A percentile compares a stretch with the other conserved stretches of the same genome.
phyloP scores from a whole-genome alignment of 148 eudicot genomes.

The Fallopia convolvulus region DNA sequence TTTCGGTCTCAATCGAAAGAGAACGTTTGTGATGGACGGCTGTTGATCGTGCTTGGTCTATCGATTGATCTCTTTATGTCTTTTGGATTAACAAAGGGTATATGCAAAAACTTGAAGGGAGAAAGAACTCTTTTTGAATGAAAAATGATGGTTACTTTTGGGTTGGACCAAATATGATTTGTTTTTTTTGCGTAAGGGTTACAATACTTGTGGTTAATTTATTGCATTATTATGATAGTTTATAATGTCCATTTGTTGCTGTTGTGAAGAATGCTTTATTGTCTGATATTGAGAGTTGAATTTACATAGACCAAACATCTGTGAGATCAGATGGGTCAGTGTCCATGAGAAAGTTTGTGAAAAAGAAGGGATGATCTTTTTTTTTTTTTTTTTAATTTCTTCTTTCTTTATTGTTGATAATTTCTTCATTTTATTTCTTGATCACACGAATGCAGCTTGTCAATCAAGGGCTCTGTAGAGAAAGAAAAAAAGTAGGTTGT shows the following conservation, averaged over 20 bases:
- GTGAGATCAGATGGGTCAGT: constrained; percentile 7
- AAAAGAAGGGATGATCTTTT: not conserved
- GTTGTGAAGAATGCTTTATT: not conserved
- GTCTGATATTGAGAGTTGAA: constrained; percentile 9
- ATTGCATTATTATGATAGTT: not conserved
- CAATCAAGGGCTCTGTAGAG: not conserved
- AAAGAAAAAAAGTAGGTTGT: not conserved
- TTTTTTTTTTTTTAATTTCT: not conserved
- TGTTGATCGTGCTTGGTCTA: not conserved
- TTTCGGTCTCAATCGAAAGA: not conserved
- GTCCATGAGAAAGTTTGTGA: constrained; percentile 1
- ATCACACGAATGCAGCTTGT: not conserved
- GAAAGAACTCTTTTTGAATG: not conserved
- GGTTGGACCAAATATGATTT: not conserved
- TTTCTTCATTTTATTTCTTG: not conserved
- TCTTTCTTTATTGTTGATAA: not conserved
- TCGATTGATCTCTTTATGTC: not conserved
- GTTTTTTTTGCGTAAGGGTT: not conserved
- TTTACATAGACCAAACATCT: constrained; percentile 6
- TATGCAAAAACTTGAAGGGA: constrained; percentile 7
- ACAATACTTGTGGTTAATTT: not conserved
- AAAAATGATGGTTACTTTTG: not conserved
- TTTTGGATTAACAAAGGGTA: not conserved
- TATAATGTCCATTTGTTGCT: not conserved
- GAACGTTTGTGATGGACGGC: not conserved